Evolutionary conservation across 169 alveolate genomes (phyloP), one percentile per base, ranked within the genome.

Genomic region (Cryptosporidium ubiquitum): DNA sequence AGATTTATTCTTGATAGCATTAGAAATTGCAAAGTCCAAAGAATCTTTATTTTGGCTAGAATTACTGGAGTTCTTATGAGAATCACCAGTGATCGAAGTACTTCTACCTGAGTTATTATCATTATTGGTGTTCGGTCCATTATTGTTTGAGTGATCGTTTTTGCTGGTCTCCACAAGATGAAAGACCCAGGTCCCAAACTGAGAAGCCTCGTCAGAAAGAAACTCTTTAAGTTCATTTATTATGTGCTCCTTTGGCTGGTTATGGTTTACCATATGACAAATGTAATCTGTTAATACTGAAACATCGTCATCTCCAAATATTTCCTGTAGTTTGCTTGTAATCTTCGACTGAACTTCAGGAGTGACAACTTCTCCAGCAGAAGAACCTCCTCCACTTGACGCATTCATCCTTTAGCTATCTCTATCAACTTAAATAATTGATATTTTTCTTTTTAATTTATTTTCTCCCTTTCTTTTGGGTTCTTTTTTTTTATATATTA

Each of bases 271-370:
- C 89, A 79, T 79, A 7, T 79, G 89, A 33, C 89, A 79, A 23
- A 79, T 79, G 40, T 79, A 79, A 35, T 79, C 89, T 35, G 89
- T 79, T 44, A 79, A 49, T 60, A 79, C 89, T 35, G 89, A 79
- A 64, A 79, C 89, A 39, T 79, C 89, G 69, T 79, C 89, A 66
- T 79, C 89, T 35, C 89, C 89, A 61, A 79, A 79, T 20, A 79
- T 79, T 12, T 79, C 89, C 35, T 79, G 73, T 29, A 79, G 23
- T 29, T 61, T 79, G 26, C 64, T 42, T 26, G 89, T 79, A n/a
- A 79, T 79, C 33, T 79, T 58, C 35, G 58, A 52, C 75, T 66
- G 71, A 60, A 79, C 64, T 23, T 79, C 89, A 12, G 37, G 89
- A 64, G 89, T 79, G 33, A 64, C 75, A 14, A 61, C 39, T 29